These are phyloP conservation scores for Populus davidiana DNA, from an alignment of 345 rosid genomes.

Conservation along the genomic window DNA sequence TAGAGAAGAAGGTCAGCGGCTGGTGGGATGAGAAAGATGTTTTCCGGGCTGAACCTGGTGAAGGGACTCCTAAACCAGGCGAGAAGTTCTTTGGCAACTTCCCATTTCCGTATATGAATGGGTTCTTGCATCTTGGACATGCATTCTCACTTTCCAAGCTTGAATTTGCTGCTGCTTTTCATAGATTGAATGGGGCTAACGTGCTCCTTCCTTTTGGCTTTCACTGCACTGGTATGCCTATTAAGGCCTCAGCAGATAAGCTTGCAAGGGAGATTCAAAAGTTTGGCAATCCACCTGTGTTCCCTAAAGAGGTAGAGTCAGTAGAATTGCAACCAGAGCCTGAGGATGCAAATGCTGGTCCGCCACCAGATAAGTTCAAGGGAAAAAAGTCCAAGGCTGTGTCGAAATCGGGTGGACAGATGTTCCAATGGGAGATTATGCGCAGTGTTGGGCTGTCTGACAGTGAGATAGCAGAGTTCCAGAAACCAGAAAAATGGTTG, in stretches of 20 bases:
- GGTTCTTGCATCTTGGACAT: conserved; percentile 73
- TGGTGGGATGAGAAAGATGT: conserved; percentile 78
- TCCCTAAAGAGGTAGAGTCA: conserved; percentile 38
- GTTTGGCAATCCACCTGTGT: conserved; percentile 78
- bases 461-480: conserved; percentile 60
- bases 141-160: conserved; percentile 79
- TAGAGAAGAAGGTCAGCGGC: conserved; percentile 41
- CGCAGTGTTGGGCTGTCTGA: conserved; percentile 80
- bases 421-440: conserved; percentile 95
- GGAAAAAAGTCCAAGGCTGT: conserved; percentile 87
- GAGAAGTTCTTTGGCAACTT: conserved; percentile 79
- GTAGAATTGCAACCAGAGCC: conserved; percentile 24
- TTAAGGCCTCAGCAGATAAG: conserved; percentile 94
- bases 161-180: conserved; percentile 89
- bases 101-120: conserved; percentile 84
- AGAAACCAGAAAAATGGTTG: conserved; percentile 77
- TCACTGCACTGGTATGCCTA: conserved; percentile 98
- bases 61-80: conserved; percentile 44
- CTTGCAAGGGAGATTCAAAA: conserved; percentile 63
- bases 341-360: conserved; percentile 36
- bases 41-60: conserved; percentile 59
- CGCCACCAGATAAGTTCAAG: conserved; percentile 53
- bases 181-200: conserved; percentile 80
- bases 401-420: conserved; percentile 76
- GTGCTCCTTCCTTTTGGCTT: conserved; percentile 85